phyloP scores from a whole-genome alignment of 345 rosid genomes.

The Hirschfeldia incana region DNA sequence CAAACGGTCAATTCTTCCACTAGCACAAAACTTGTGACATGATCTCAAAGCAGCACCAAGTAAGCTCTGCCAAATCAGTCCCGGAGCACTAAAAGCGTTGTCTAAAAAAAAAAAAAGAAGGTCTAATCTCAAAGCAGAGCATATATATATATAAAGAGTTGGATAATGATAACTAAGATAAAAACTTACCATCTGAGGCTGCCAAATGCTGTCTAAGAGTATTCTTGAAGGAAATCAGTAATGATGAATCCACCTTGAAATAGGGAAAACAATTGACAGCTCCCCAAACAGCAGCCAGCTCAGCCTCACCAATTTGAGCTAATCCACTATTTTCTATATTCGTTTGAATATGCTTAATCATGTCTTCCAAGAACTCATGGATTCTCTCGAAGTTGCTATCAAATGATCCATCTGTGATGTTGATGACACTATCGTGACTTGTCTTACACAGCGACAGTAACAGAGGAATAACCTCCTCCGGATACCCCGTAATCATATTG shows the following conservation, averaged over 20 bases:
- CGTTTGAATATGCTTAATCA: constrained; percentile 35
- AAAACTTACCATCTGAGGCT: constrained; percentile 48
- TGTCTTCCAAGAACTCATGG: constrained; percentile 41
- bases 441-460: constrained; percentile 53
- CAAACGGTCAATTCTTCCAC: constrained; percentile 23
- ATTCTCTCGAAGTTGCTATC: constrained; percentile 39
- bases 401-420: constrained; percentile 29
- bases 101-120: constrained; percentile 39
- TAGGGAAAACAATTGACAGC: constrained; percentile 57
- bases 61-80: constrained; percentile 64
- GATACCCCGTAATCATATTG: constrained; percentile 52
- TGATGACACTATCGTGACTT: too few species aligned
- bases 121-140: too few species aligned
- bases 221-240: constrained; percentile 52
- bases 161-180: too few species aligned
- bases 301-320: constrained; percentile 39
- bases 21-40: too few species aligned
- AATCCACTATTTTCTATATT: constrained; percentile 32
- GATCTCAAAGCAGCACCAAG: constrained; percentile 55
- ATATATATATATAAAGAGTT: too few species aligned
- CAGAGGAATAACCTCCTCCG: constrained; percentile 54
- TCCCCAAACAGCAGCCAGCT: constrained; percentile 70
- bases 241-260: constrained; percentile 40
- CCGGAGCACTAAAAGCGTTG: constrained; percentile 49
- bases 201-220: constrained; percentile 48